Evolutionary conservation across 768 basidiomycete genomes (phyloP).

Genomic region (Pleurotus tuoliensis): DNA sequence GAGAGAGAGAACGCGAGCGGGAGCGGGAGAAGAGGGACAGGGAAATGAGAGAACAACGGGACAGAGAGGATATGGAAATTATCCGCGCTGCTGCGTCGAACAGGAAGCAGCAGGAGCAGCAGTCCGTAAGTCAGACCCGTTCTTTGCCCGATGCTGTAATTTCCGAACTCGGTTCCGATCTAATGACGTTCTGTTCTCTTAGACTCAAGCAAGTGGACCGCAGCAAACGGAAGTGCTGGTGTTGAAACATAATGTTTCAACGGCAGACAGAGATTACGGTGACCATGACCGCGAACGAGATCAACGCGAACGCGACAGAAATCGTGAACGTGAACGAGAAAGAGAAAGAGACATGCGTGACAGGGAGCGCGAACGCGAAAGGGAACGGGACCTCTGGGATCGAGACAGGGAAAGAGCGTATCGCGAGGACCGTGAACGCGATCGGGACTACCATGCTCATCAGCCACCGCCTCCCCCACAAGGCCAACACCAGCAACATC

Average conservation of each 20-base stretch:
- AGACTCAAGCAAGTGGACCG: conserved; percentile 2
- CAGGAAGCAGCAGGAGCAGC: conserved; percentile 9
- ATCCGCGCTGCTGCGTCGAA: conserved; percentile 17
- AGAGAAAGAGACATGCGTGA: conserved; percentile 17
- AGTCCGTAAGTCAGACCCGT: conserved; percentile 4
- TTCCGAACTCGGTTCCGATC: too few relatives aligned
- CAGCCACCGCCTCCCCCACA: background rate
- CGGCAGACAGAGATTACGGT: background rate
- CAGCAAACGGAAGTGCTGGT: conserved; percentile 11
- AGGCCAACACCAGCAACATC: conserved; percentile 17
- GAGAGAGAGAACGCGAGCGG: conserved; percentile 27
- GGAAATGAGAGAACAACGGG: conserved; percentile 14
- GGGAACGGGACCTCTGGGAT: conserved; percentile 20
- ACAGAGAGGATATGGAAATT: conserved; percentile 16
- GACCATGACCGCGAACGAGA: background rate
- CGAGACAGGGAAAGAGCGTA: background rate
- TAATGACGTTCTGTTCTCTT: too few relatives aligned
- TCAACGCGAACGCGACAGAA: background rate
- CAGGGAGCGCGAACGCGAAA: conserved; percentile 9
- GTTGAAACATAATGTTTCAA: conserved; percentile 7
- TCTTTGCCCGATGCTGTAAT: background rate
- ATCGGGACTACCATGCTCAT: background rate
- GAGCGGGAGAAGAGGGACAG: conserved; percentile 16
- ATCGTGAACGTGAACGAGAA: background rate
- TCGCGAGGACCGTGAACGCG: background rate